Percentiles rank a stretch among this genome's conserved stretches.
Evolutionary conservation across 1,284 basidiomycete species (phyloP).

Genomic region (Ceratorhiza oryzae-sativae): DNA sequence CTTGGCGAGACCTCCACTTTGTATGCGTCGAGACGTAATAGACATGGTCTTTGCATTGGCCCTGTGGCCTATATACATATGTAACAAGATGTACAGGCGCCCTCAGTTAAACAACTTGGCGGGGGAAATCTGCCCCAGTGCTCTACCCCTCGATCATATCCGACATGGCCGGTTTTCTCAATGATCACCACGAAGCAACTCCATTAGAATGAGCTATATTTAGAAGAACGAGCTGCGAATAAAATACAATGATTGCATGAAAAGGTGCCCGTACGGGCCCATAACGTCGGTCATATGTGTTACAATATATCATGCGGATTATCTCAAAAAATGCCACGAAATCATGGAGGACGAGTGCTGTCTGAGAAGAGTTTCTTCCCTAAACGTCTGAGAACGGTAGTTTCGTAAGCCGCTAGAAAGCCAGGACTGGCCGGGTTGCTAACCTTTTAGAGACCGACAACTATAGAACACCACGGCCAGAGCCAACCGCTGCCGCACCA

Average conservation of each 20-base stretch:
- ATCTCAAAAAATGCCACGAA: neutral
- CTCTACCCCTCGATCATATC: neutral
- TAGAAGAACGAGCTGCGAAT: neutral
- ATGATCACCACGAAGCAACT: neutral
- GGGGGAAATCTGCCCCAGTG: neutral
- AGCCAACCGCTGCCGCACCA: neutral
- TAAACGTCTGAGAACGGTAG: neutral
- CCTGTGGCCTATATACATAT: neutral
- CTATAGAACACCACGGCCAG: neutral
- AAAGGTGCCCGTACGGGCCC: neutral
- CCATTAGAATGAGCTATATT: neutral
- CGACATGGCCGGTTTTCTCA: neutral
- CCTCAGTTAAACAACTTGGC: neutral
- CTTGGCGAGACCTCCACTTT: neutral
- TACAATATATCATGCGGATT: neutral
- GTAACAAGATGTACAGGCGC: no score
- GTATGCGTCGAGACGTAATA: neutral
- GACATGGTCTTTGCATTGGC: neutral
- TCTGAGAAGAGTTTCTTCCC: neutral
- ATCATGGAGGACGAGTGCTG: neutral
- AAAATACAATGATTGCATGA: neutral
- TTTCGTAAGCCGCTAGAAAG: neutral
- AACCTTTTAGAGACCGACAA: neutral
- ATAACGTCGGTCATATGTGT: neutral
- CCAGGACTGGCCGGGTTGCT: neutral